Base-by-base conservation (phyloP, 169 alveolate genomes). In the Theileria sp. region DNA sequence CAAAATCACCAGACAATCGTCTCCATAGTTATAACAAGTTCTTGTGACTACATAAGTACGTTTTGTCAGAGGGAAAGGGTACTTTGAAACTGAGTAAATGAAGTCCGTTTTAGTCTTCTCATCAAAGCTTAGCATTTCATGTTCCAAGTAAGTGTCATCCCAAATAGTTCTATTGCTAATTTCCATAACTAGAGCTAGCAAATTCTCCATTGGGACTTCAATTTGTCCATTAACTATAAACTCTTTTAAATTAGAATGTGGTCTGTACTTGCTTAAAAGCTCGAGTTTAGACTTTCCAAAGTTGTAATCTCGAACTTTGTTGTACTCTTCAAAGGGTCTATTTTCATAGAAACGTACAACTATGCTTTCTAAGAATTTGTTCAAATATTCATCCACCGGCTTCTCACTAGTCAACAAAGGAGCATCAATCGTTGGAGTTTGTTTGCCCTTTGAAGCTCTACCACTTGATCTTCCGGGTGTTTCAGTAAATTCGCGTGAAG, bases 141-240 rank as follows among this genome's bases (percentile, higher is more conserved):
- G 89, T 72, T 83, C 89, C n/a, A 83, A 62, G 56, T 83, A 83
- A 25, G 91, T 85, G 61, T 73, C 84, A 67, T 85, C 91, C 91
- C 91, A 85, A 13, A 32, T 54, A 26, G 73, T n/a, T 8, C 91
- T 36, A 13, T 64, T 77, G 8, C 54, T 8, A 73, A 73, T 49
- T 25, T 72, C 64, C 73, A 79, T 75, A 21, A 85, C 66, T 51
- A 85, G 80, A 7, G 61, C 75, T 5, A 85, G 28, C 19, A 85
- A 56, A 67, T 85, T 74, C 26, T 85, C 91, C 80, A 70, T 77
- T 68, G 80, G 58, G n/a, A 74, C 87, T 49, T 85, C 80, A n/a
- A 85, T 30, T n/a, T 23, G 50, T 21, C 91, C 91, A 25, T 79
- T 26, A 0, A 85, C 83, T 69, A 85, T 19, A 58, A 78, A 85